Percentiles rank a stretch among this genome's conserved stretches.
These are phyloP conservation scores for Aureobasidium vineae DNA, from an alignment of 2,329 filamentous ascomycete genomes.

Conservation along the genomic window DNA sequence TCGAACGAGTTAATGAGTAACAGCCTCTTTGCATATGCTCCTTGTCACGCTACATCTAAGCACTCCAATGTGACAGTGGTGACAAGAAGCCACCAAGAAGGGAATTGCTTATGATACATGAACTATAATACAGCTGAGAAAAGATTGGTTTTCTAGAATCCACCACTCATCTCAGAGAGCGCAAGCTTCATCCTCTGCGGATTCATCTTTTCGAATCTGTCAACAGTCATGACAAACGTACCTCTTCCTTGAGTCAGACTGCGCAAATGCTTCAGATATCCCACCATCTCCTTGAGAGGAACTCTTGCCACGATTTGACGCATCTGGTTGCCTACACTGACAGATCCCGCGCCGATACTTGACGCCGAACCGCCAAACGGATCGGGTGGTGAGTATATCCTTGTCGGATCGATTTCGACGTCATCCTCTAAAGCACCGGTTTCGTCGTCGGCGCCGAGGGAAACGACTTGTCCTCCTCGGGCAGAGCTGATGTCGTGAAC, in stretches of 20 bases:
- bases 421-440: slow-evolving; percentile 31
- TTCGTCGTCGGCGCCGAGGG: slow-evolving; percentile 57
- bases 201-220: slow-evolving; percentile 67
- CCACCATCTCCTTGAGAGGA: slow-evolving; percentile 93
- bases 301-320: slow-evolving; percentile 76
- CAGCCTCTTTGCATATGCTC: not conserved
- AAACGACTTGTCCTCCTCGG: slow-evolving; percentile 70
- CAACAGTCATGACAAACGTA: slow-evolving; percentile 72
- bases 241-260: slow-evolving; percentile 84
- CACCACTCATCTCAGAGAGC: slow-evolving; percentile 42
- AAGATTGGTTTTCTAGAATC: slow-evolving; percentile 3
- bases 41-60: not conserved
- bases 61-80: not conserved
- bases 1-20: not conserved
- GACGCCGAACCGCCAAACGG: slow-evolving; percentile 60
- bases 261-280: slow-evolving; percentile 84
- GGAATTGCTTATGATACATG: not conserved
- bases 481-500: slow-evolving; percentile 76
- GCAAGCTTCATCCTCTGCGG: slow-evolving; percentile 59
- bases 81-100: not conserved
- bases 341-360: slow-evolving; percentile 28
- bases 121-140: slow-evolving; percentile 3
- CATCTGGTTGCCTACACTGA: slow-evolving; percentile 37
- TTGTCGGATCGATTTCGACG: slow-evolving; percentile 62
- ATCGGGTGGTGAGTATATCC: slow-evolving; percentile 85